Conservation (phyloP, 176 grass and related monocot species). For the Cenchrus fungigraminus region DNA sequence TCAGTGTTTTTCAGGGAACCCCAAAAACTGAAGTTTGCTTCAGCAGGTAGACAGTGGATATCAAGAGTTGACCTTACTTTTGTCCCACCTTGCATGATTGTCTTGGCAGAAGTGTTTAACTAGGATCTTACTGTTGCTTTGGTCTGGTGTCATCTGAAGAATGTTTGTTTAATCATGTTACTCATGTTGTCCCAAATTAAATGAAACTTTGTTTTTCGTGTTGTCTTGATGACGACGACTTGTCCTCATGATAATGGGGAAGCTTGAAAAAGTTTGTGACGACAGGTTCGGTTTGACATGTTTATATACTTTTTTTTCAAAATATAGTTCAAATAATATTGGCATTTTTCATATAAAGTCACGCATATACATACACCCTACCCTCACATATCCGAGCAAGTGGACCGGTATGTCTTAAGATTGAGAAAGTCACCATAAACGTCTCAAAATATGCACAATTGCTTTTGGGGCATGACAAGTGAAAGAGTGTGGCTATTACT, state of each 20-base stretch:
- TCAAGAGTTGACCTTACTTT: conserved; percentile 43
- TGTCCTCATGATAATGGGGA: not conserved
- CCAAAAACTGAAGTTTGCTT: conserved; percentile 34
- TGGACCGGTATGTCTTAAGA: too few relatives aligned
- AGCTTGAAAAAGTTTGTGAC: not conserved
- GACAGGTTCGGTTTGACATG: too few relatives aligned
- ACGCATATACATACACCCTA: too few relatives aligned
- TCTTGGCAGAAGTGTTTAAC: conserved; percentile 28
- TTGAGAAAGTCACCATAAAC: too few relatives aligned
- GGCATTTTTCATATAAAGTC: too few relatives aligned
- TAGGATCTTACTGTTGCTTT: conserved; percentile 22
- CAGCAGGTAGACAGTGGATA: not conserved
- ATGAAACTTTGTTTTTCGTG: not conserved
- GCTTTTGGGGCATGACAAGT: conserved; percentile 22
- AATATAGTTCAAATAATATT: too few relatives aligned
- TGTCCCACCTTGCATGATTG: conserved; percentile 36
- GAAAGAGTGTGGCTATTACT: not conserved
- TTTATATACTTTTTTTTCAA: not conserved
- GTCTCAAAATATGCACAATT: not conserved
- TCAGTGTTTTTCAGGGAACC: conserved; percentile 17
- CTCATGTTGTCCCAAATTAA: not conserved
- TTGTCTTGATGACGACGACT: not conserved
- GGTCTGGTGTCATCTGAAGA: conserved; percentile 26
- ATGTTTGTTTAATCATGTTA: conserved; percentile 31
- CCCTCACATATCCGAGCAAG: too few relatives aligned